These are phyloP conservation scores for Straminergon stramineum DNA, from an alignment of 225 moss, liverwort and hornwort species.

Conservation along the genomic window DNA sequence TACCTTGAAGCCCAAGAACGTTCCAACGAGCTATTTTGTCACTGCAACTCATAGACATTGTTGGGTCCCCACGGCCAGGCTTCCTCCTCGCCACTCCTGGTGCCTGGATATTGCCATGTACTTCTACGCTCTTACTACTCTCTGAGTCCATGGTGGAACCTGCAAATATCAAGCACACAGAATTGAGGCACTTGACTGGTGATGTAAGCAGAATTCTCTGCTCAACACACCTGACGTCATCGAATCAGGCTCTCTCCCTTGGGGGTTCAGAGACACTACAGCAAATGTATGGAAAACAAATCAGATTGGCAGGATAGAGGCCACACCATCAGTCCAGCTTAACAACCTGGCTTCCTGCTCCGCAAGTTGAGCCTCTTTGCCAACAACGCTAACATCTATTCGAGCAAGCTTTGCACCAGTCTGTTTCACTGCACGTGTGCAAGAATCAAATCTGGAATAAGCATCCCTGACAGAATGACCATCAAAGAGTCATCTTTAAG, in stretches of 20 bases:
- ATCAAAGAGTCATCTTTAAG: background rate
- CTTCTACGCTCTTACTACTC: slow-evolving; percentile 6
- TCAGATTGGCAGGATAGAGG: background rate
- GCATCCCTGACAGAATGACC: background rate
- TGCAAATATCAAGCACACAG: slow-evolving; percentile 15
- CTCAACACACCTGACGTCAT: background rate
- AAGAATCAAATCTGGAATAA: background rate
- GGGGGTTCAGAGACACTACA: background rate
- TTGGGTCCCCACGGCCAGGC: slow-evolving; percentile 91
- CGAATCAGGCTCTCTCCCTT: background rate
- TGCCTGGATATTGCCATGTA: slow-evolving; percentile 36
- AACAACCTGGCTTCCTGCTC: slow-evolving; percentile 47
- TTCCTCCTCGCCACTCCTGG: slow-evolving; percentile 78
- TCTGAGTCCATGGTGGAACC: background rate
- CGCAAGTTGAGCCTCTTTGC: slow-evolving; percentile 58
- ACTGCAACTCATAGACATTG: slow-evolving; percentile 99
- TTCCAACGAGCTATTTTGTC: slow-evolving; percentile 98
- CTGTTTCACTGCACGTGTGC: slow-evolving; percentile 40
- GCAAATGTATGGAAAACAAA: background rate
- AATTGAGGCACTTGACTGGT: background rate
- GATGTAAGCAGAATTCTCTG: background rate
- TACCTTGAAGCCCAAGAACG: slow-evolving; percentile 89
- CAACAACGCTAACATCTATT: slow-evolving; percentile 42
- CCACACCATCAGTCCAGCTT: slow-evolving; percentile 19
- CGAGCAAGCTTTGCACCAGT: slow-evolving; percentile 87